Percentiles rank a stretch among this genome's conserved stretches.
Conservation (phyloP, 2,329 filamentous ascomycete species). For the Ascochyta koolunga region DNA sequence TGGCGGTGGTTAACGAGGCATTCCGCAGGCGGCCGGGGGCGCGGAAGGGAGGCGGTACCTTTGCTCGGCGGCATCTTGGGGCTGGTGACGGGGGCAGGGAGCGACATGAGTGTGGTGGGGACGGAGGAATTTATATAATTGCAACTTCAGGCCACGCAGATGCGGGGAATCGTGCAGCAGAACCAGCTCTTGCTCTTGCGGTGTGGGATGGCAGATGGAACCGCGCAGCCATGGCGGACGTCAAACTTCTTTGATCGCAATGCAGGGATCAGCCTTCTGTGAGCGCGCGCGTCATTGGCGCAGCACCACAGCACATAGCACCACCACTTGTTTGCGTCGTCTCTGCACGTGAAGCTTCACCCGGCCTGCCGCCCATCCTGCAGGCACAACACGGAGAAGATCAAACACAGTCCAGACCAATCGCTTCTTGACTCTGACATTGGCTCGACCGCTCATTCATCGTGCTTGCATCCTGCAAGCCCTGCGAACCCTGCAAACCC, state of each 20-base stretch:
- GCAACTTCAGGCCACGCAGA: slow-evolving; percentile 22
- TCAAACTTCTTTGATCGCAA: slow-evolving; percentile 15
- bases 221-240: slow-evolving; percentile 9
- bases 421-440: too few relatives aligned
- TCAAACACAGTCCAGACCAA: neutral
- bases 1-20: slow-evolving; percentile 18
- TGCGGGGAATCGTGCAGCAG: slow-evolving; percentile 19
- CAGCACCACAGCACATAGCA: slow-evolving; percentile 5
- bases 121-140: slow-evolving; percentile 29
- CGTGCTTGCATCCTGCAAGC: too few relatives aligned
- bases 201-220: slow-evolving; percentile 16
- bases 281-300: slow-evolving; percentile 11
- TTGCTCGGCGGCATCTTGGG: slow-evolving; percentile 47
- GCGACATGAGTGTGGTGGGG: slow-evolving; percentile 42
- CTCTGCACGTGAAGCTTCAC: slow-evolving; percentile 13
- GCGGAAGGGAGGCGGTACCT: slow-evolving; percentile 28
- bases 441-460: too few relatives aligned
- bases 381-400: slow-evolving; percentile 3
- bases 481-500: too few relatives aligned
- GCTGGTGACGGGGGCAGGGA: slow-evolving; percentile 45
- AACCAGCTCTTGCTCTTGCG: slow-evolving; percentile 17
- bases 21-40: slow-evolving; percentile 1
- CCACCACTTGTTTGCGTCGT: neutral
- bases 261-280: slow-evolving; percentile 9
- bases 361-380: neutral